phyloP scores from a whole-genome alignment of 805 yeast genomes.

The Metschnikowia santaceciliae region DNA sequence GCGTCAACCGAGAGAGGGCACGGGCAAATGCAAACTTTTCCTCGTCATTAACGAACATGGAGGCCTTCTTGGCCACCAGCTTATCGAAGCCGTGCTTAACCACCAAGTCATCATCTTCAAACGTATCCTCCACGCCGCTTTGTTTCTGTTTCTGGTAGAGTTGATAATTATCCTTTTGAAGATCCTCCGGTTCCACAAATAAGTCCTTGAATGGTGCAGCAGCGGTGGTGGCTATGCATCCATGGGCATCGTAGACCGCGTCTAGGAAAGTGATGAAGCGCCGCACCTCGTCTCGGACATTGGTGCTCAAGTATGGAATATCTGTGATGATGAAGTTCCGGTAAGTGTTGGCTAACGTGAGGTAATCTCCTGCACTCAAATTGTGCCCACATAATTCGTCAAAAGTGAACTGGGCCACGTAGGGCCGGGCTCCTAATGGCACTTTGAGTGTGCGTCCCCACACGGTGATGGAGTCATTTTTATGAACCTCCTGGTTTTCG shows the following conservation, averaged over 20 bases:
- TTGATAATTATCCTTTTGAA: slow-evolving; percentile 45
- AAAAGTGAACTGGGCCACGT: slow-evolving; percentile 88
- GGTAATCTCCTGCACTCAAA: slow-evolving; percentile 90
- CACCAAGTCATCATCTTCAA: slow-evolving; percentile 58
- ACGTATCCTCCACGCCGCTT: slow-evolving; percentile 34
- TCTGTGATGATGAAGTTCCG: slow-evolving; percentile 84
- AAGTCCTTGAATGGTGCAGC: slow-evolving; percentile 81
- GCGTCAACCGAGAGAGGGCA: slow-evolving; percentile 84
- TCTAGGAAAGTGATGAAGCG: slow-evolving; percentile 92
- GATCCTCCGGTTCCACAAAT: slow-evolving; percentile 76
- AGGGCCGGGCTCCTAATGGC: slow-evolving; percentile 70
- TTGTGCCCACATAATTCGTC: slow-evolving; percentile 83
- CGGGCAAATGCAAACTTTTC: slow-evolving; percentile 96
- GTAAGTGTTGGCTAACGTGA: slow-evolving; percentile 73
- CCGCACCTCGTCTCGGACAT: slow-evolving; percentile 79
- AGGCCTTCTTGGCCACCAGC: slow-evolving; percentile 63
- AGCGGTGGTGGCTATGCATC: slow-evolving; percentile 82
- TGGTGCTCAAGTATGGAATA: slow-evolving; percentile 77
- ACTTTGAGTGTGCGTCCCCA: slow-evolving; percentile 87
- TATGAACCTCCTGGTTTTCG: slow-evolving; percentile 18
- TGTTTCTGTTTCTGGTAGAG: slow-evolving; percentile 40
- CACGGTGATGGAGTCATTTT: slow-evolving; percentile 43
- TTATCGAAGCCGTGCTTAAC: slow-evolving; percentile 74
- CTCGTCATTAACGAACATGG: slow-evolving; percentile 86
- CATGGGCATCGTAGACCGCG: slow-evolving; percentile 90